Evolutionary conservation across 148 eudicot genomes (phyloP), one percentile per base, ranked within the genome.

Genomic region (Diospyros kaki): DNA sequence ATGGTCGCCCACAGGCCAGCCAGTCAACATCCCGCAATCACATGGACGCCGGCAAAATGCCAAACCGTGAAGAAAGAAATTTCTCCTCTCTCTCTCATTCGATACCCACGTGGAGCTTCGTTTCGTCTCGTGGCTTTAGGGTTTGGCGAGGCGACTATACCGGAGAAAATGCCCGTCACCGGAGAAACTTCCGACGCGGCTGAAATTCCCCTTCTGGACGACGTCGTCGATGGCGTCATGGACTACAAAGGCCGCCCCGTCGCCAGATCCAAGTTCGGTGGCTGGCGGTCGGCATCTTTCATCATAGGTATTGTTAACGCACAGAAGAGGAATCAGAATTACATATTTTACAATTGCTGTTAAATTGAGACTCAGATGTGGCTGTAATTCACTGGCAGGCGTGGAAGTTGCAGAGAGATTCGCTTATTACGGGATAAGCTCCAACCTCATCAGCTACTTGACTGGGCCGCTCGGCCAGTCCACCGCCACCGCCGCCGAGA

Each of bases 391-490:
- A 0, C 13, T 69, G 15, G 69, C 58, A 89, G 93, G 83, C 9
- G 89, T 84, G 51, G 93, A 84, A 69, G 73, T 89, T 48, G 91
- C 93, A 2, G 93, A 89, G 81, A 87, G 93, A 72, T 79, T 87
- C 69, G 85, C 89, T 1, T 89, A 85, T 52, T 85, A 84, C 48
- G 93, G 93, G 39, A 82, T 89, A 43, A 71, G 81, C 44, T 72
- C 85, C 42, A 89, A 89, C 72, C 76, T 89, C 17, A 84, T 89
- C n/a, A 89, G 75, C 73, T 89, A 82, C 59, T 61, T 89, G 74
- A 89, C 93, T 1, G 93, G 86, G 4, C 83, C 85, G 1, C 75
- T 89, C 15, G 89, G 87, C 44, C 93, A 85, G 73, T 80, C 93
- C 11, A 89, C 91, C 54, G 93, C 89, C 0, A 18, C 77, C 1